Evolutionary conservation across 2,329 filamentous ascomycete genomes (phyloP).

Genomic region (Alternaria metachromatica): DNA sequence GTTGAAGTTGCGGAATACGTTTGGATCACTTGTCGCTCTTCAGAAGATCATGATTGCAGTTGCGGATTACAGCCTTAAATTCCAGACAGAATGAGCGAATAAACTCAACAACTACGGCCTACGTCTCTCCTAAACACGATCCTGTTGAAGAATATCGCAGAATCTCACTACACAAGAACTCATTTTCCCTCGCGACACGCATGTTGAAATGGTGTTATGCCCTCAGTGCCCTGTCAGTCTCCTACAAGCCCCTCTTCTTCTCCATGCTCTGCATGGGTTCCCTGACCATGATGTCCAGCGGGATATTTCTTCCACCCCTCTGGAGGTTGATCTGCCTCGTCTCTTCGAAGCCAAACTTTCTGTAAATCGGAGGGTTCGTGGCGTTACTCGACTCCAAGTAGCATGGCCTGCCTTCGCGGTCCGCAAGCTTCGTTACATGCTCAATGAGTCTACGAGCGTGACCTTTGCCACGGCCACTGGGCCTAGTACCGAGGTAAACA

Average conservation of each 20-base stretch:
- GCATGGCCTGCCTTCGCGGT: constrained; percentile 69
- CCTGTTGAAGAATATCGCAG: constrained; percentile 33
- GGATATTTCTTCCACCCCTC: constrained; percentile 64
- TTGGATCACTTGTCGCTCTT: neutral
- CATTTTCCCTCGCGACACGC: constrained; percentile 6
- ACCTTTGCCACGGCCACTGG: constrained; percentile 72
- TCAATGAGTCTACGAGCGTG: constrained; percentile 75
- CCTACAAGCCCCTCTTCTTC: constrained; percentile 27
- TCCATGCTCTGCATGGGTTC: constrained; percentile 59
- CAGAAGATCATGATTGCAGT: neutral
- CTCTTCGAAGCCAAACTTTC: constrained; percentile 75
- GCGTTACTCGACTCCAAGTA: constrained; percentile 81
- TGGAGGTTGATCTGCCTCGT: constrained; percentile 68
- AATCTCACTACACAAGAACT: neutral
- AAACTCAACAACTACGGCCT: neutral
- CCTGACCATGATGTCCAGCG: constrained; percentile 81
- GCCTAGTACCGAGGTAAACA: constrained; percentile 80
- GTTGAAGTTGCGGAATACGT: neutral
- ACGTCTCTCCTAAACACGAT: neutral
- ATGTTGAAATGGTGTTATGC: constrained; percentile 35
- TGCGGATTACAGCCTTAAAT: neutral
- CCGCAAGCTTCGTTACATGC: constrained; percentile 70
- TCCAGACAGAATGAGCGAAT: neutral
- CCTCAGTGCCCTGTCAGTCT: neutral
- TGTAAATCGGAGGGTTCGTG: constrained; percentile 74